Percentiles rank a stretch among this genome's conserved stretches.
phyloP scores from a whole-genome alignment of 257 asterid genomes.

The Nicotiana otophora region DNA sequence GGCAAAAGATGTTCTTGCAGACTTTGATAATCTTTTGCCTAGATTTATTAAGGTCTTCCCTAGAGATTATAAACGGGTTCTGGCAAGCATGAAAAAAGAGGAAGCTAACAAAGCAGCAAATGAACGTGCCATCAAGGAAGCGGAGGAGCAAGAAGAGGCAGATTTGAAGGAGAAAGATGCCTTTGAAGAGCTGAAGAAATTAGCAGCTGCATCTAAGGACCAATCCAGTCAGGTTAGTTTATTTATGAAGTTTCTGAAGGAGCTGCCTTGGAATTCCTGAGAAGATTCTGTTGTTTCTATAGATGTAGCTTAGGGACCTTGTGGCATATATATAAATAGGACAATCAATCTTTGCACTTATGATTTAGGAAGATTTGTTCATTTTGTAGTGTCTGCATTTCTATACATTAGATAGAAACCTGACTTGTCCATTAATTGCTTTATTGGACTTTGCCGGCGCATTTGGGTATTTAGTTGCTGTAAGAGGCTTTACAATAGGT shows the following conservation, averaged over 20 bases:
- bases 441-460: not conserved
- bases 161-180: constrained; percentile 76
- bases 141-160: constrained; percentile 59
- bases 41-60: constrained; percentile 91
- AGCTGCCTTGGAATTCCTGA: not conserved
- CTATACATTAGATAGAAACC: not conserved
- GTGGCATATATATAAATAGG: not conserved
- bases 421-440: not conserved
- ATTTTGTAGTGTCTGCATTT: not conserved
- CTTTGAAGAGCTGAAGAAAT: constrained; percentile 85
- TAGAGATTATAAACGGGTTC: constrained; percentile 78
- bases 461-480: not conserved
- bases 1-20: constrained; percentile 75
- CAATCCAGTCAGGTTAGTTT: constrained; percentile 43
- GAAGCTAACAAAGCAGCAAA: constrained; percentile 41
- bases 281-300: not conserved
- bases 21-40: constrained; percentile 67
- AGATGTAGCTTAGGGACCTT: not conserved
- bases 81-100: constrained; percentile 58
- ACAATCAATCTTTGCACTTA: not conserved
- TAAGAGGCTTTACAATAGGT: not conserved
- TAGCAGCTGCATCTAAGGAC: constrained; percentile 45
- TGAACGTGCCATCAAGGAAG: constrained; percentile 47
- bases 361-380: not conserved
- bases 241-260: not conserved